Evolutionary conservation across 208 protist species (phyloP), one percentile per base, ranked within the genome.

Genomic region (Acanthamoeba lenticulata): DNA sequence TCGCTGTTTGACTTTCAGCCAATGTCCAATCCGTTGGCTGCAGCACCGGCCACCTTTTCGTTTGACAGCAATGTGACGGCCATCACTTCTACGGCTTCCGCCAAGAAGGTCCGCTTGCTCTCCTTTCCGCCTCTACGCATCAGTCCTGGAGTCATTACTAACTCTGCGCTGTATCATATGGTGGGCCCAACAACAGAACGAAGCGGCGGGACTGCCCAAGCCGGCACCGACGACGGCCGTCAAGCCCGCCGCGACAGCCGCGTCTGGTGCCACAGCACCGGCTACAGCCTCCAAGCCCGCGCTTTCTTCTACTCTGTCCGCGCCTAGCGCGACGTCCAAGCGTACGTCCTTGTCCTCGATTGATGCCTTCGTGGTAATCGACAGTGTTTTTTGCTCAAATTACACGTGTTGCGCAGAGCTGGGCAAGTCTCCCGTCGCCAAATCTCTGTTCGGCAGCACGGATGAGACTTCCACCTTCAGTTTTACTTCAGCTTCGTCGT

Each of bases 1-100:
- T 62, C 55, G 55, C 67, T 77, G 34, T 77, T 77, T 42, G 67
- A 77, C n/a, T 77, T 77, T n/a, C 34, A 77, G 67, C 67, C 67
- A 32, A 9, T 77, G 34, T n/a, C 67, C 29, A 77, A 77, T n/a
- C 67, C 67, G 1, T 38, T 77, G 67, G 67, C 67, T 9, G 21
- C 36, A 32, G 67, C 67, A 1, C 67, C 67, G 13, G 67, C 29
- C 29, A 32, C 34, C 21, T 77, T 77, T n/a, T 77, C 67, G 32
- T 77, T 77, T n/a, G 67, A 32, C 32, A 27, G 29, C 36, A 42
- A 27, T 13, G 36, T 42, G 15, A 11, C 36, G 15, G 17, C 67
- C 29, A 77, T 77, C 36, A 42, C 34, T n/a, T 36, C 15, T 21
- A 60, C 67, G 36, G 24, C 32, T 13, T 11, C 67, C 29, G 21